Base-by-base conservation (phyloP, 768 basidiomycete genomes). In the Myochromella boudieri region DNA sequence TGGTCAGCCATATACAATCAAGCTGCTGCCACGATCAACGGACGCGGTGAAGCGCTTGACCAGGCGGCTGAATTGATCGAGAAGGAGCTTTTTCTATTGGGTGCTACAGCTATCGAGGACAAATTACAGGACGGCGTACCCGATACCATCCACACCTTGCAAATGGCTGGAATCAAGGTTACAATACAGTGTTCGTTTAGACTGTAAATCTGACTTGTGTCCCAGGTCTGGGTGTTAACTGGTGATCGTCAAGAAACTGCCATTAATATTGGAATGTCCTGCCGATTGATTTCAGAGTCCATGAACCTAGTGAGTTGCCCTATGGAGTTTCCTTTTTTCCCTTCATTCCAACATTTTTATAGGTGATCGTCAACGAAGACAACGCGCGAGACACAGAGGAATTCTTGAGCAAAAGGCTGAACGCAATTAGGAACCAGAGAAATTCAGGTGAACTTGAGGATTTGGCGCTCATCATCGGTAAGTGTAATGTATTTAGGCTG, bases 171-270 rank as follows among this genome's bases (percentile, higher is more conserved):
- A 2, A 97, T 99, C 68, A 99, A 98, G 79, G 88, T n/a, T n/a
- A n/a, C n/a, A n/a, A n/a, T 81, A 20, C 55, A 46, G 38, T 20
- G 22, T 6, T 36, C 22, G 21, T 36, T 38, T 32, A 40, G 45
- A 15, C 18, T 12, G 20, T 14, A 24, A 42, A 49, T 22, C 28
- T 51, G n/a, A 43, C 37, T 15, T 40, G 37, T 25, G 27, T 55
- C 12, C n/a, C 53, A 88, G 85, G 85, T 99, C 14, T 99, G 97
- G 97, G 95, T 99, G 6, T 70, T 99, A 41, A 99, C 97, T 2
- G 97, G 97, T 1, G 97, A 99, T 65, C 75, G 97, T 54, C 97
- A 99, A 70, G 97, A 99, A 68, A 99, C 97, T 1, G 97, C 97
- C 12, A 97, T 99, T 68, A 99, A 99, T 60, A 98, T 99, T 53